A percentile compares a stretch with the other conserved stretches of the same genome.
Evolutionary conservation across 257 asterid genomes (phyloP).

Genomic region (Ajuga chamaepitys): DNA sequence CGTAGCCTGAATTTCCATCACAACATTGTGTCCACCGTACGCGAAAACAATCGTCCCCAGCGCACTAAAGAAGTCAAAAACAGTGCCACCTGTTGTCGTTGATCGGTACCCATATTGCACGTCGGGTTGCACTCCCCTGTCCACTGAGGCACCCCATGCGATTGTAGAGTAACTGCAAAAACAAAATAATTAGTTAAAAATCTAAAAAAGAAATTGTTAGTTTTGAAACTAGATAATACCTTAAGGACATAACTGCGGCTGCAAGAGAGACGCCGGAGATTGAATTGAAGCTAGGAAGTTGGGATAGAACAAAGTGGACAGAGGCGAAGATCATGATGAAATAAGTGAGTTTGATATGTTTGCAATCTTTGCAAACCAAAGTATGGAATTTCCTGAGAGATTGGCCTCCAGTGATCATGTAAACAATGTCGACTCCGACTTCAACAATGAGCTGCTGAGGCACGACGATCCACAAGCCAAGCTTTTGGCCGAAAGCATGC

Average conservation of each 20-base stretch:
- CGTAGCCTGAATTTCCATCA: slow-evolving; percentile 53
- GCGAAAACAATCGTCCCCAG: slow-evolving; percentile 51
- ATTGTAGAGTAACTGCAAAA: slow-evolving; percentile 40
- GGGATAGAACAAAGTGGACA: slow-evolving; percentile 40
- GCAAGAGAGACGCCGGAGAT: slow-evolving; percentile 32
- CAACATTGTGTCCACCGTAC: too few relatives aligned
- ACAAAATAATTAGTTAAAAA: too few relatives aligned
- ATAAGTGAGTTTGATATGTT: slow-evolving; percentile 18
- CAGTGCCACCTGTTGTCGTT: not conserved
- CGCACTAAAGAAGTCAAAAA: slow-evolving; percentile 37
- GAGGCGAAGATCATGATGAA: slow-evolving; percentile 41
- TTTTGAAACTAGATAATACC: too few relatives aligned
- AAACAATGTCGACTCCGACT: slow-evolving; percentile 44
- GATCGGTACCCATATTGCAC: not conserved
- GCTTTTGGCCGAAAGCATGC: slow-evolving; percentile 44
- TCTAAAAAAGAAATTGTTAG: too few relatives aligned
- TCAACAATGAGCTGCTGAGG: slow-evolving; percentile 50
- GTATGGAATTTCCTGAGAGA: slow-evolving; percentile 37
- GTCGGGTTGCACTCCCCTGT: slow-evolving; percentile 4
- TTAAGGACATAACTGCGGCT: slow-evolving; percentile 53
- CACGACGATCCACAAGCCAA: slow-evolving; percentile 46
- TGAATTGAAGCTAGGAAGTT: slow-evolving; percentile 44
- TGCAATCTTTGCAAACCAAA: slow-evolving; percentile 8
- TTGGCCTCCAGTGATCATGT: slow-evolving; percentile 55
- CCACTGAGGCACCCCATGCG: slow-evolving; percentile 39